Evolutionary conservation across 805 yeast genomes (phyloP).

Genomic region (Candida silvicultrix): DNA sequence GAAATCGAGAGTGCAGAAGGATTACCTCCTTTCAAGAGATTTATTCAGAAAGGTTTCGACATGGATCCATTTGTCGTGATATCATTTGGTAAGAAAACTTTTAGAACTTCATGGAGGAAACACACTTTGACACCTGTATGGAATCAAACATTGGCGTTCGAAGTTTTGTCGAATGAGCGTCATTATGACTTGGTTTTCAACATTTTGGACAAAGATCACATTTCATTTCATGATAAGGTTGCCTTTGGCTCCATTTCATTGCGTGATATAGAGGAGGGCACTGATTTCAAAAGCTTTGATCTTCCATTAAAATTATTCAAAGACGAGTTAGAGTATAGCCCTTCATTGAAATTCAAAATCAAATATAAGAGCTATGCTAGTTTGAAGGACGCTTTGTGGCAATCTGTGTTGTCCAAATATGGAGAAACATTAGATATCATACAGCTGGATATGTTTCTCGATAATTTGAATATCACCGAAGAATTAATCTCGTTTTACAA

Average conservation of each 20-base stretch:
- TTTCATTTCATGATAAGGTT: constrained; percentile 79
- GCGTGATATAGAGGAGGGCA: constrained; percentile 31
- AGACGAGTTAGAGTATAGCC: constrained; percentile 28
- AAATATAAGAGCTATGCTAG: constrained; percentile 61
- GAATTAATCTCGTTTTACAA: constrained; percentile 15
- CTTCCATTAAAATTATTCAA: constrained; percentile 30
- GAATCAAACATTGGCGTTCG: constrained; percentile 76
- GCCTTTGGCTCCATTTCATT: constrained; percentile 60
- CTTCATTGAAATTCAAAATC: constrained; percentile 52
- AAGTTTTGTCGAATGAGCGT: constrained; percentile 59
- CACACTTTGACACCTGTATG: constrained; percentile 81
- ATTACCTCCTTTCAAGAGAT: constrained; percentile 69
- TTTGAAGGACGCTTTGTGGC: constrained; percentile 68
- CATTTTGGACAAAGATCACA: constrained; percentile 77
- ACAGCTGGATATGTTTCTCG: constrained; percentile 62
- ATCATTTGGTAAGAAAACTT: constrained; percentile 83
- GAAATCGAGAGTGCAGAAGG: constrained; percentile 71
- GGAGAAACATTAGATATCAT: constrained; percentile 36
- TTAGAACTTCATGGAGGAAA: constrained; percentile 75
- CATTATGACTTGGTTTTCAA: constrained; percentile 62
- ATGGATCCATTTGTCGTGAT: constrained; percentile 96
- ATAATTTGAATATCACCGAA: constrained; percentile 19
- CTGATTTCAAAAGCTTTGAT: constrained; percentile 23
- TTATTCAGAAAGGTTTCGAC: constrained; percentile 69
- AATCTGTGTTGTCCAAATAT: constrained; percentile 49